Evolutionary conservation across 2,329 filamentous ascomycete species (phyloP).

Genomic region (Chrysoporthe austroafricana): DNA sequence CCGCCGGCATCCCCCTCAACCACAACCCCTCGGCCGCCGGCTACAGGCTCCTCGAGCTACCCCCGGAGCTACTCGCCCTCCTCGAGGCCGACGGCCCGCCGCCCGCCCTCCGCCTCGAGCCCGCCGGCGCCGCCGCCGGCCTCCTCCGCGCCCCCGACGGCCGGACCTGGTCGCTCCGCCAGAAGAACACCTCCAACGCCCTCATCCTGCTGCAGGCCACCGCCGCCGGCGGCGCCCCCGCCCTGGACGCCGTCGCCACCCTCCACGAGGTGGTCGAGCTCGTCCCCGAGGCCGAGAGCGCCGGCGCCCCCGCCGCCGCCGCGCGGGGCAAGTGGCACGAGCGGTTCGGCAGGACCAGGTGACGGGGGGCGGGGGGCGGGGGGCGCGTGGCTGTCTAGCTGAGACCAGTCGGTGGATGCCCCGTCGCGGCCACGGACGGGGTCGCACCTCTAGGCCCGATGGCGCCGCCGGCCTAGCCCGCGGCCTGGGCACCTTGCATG

Average conservation of each 20-base stretch:
- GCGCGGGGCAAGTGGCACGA: slow-evolving; percentile 63
- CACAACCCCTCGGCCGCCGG: slow-evolving; percentile 52
- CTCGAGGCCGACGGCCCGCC: slow-evolving; percentile 58
- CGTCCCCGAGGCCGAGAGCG: slow-evolving; percentile 44
- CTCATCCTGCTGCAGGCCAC: slow-evolving; percentile 55
- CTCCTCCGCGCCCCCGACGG: slow-evolving; percentile 53
- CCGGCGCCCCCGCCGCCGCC: slow-evolving; percentile 36
- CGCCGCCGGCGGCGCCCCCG: slow-evolving; percentile 21
- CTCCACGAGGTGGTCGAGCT: slow-evolving; percentile 67
- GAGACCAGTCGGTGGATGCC: too few relatives aligned
- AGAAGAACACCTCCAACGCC: slow-evolving; percentile 71
- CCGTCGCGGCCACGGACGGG: too few relatives aligned
- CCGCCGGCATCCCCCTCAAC: slow-evolving; percentile 53
- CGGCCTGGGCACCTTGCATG: too few relatives aligned
- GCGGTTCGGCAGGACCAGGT: slow-evolving; percentile 56
- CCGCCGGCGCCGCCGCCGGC: slow-evolving; percentile 53
- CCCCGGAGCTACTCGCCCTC: slow-evolving; percentile 58
- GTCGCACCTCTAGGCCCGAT: too few relatives aligned
- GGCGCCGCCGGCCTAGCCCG: too few relatives aligned
- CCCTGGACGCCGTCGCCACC: slow-evolving; percentile 56
- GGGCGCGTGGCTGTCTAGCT: too few relatives aligned
- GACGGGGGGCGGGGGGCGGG: background rate
- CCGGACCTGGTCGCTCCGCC: slow-evolving; percentile 62
- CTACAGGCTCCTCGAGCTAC: slow-evolving; percentile 66
- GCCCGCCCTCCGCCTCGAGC: slow-evolving; percentile 54